Base-by-base conservation (phyloP, 257 asterid species). In the Paraleonurus japonicus region DNA sequence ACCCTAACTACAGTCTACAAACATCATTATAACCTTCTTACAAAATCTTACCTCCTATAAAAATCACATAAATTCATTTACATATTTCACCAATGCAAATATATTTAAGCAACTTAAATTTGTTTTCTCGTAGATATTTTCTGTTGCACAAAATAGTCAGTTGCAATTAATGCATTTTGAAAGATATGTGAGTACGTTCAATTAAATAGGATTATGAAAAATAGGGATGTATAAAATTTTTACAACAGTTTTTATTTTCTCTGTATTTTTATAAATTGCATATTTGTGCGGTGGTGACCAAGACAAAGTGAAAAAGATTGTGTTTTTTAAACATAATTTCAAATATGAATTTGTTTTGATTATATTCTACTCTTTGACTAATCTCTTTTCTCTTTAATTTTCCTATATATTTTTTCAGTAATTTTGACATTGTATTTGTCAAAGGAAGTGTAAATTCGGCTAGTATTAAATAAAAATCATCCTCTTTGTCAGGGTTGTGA, bases 191-290 rank as follows among this genome's bases (percentile, higher is more conserved):
- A n/a, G 50, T 13, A 1, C 1, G 19, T 45, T 15, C 15, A 11
- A 41, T 41, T 45, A 45, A 13, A 13, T 15, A 43, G 15, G 20
- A 1, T 5, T 27, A 59, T 27, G 47, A 61, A 61, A 16, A n/a
- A 24, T 22, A 23, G 16, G 9, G 8, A 24, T 43, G 15, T 24
- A n/a, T 19, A 32, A 53, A 39, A 72, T 19, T 7, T 27, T 8
- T 20, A n/a, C n/a, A n/a, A n/a, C n/a, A 39, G 16, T 3, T 4
- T 51, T n/a, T 63, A 50, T 72, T 73, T 73, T 64, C 26, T 39
- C 35, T 37, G 26, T 73, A 48, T 72, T 53, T 62, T 16, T 11
- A 1, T 6, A 22, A 27, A 9, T 58, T 22, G 7, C 5, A 5
- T 45, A 3, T 15, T 30, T 6, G 4, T 48, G 26, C 20, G 30